A percentile compares a stretch with the other conserved stretches of the same genome.
Conservation (phyloP, 306 rosid species). For the Vigna hirtella region DNA sequence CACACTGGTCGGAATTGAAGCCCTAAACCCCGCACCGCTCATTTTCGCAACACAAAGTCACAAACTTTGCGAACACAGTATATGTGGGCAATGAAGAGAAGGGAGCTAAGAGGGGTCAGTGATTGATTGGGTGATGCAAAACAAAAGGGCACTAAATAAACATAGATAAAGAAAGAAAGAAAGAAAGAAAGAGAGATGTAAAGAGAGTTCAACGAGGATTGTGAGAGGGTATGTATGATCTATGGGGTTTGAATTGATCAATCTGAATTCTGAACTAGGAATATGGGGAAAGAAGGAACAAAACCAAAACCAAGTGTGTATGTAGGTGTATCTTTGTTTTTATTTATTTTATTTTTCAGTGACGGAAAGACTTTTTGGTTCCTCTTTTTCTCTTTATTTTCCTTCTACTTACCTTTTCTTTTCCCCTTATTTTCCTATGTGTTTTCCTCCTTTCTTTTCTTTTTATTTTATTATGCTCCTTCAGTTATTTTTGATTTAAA, state of each 20-base stretch:
- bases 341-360: slow-evolving; percentile 25
- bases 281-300: slow-evolving; percentile 32
- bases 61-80: slow-evolving; percentile 29
- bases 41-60: slow-evolving; percentile 56
- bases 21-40: slow-evolving; percentile 85
- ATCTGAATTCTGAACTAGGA: slow-evolving; percentile 46
- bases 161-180: slow-evolving; percentile 17
- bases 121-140: slow-evolving; percentile 45
- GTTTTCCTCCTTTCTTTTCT: background rate
- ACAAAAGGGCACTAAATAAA: slow-evolving; percentile 36
- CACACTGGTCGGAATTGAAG: slow-evolving; percentile 77
- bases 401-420: slow-evolving; percentile 24
- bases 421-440: slow-evolving; percentile 1
- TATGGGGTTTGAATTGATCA: slow-evolving; percentile 62
- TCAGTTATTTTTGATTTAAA: background rate
- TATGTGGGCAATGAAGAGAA: slow-evolving; percentile 39
- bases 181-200: background rate
- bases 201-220: slow-evolving; percentile 28
- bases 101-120: slow-evolving; percentile 46
- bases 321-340: slow-evolving; percentile 12
- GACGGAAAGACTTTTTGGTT: slow-evolving; percentile 46
- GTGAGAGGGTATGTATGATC: slow-evolving; percentile 20
- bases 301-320: slow-evolving; percentile 41
- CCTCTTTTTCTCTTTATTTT: background rate
- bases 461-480: background rate